Base-by-base conservation (phyloP, 768 basidiomycete species). In the Trichaptum fuscoviolaceum region DNA sequence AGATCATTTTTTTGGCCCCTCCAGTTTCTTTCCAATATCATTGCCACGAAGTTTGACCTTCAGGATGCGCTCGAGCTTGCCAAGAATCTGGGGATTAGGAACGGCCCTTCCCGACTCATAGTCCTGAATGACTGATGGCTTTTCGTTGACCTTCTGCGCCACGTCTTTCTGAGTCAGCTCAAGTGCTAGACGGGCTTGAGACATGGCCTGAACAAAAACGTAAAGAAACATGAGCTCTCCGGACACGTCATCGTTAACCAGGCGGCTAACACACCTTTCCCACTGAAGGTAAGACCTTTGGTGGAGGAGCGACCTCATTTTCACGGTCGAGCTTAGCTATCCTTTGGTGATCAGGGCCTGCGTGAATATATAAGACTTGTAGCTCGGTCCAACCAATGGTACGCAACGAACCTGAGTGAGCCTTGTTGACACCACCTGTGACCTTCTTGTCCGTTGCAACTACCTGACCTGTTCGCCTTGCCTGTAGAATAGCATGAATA, bases 251-350 rank as follows among this genome's bases (percentile, higher is more conserved):
- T 23, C 57, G 67, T 69, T 26, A n/a, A 63, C 58, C 62, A 69
- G 64, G 27, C 24, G 20, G 9, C 23, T 36, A 18, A 76, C 84
- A 58, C 73, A 90, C 92, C 77, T 87, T 88, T 69, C 92, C 91
- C 68, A 92, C 92, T 25, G 81, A 82, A 9, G 87, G 82, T 1
- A 82, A 75, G 69, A 98, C 80, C 79, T 94, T 96, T 64, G 90
- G 70, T 61, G 96, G 96, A 7, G 95, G 95, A 9, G 95, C 93
- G 25, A 96, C 95, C 73, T 96, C 95, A 76, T 98, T 96, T 71
- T 97, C 94, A 58, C 93, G 87, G 77, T 96, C 95, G 58, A 98
- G 88, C 74, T 96, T 96, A 26, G 92, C 95, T 74, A 96, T 95
- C 65, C 87, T 87, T 74, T 95, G 93, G 79, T 96, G 94, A 78